These are phyloP conservation scores for Parascedosporium putredinis DNA, from an alignment of 2,329 filamentous ascomycete species.

Conservation along the genomic window DNA sequence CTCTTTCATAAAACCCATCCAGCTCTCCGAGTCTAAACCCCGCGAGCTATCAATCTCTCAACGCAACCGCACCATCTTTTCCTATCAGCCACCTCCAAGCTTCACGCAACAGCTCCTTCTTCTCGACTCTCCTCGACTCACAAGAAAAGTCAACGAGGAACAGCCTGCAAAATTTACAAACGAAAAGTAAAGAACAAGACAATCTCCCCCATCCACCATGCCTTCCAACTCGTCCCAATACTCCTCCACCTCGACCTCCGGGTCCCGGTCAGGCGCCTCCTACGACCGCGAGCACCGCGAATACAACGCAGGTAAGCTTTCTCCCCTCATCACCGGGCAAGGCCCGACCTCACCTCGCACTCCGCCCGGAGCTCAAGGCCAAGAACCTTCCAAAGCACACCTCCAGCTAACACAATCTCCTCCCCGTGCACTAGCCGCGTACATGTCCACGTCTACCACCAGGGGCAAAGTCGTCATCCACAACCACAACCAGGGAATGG, in stretches of 20 bases:
- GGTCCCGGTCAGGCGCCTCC: conserved; percentile 14
- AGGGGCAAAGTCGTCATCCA: conserved; percentile 19
- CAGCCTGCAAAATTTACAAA: no score
- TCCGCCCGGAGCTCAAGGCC: neutral
- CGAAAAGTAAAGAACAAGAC: no score
- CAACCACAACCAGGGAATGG: conserved; percentile 21
- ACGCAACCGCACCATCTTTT: no score
- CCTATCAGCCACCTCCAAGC: no score
- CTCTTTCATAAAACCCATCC: no score
- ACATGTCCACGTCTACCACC: conserved; percentile 15
- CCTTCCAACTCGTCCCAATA: conserved; percentile 19
- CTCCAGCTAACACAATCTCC: conserved; percentile 13
- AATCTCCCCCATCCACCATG: no score
- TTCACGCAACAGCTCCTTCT: no score
- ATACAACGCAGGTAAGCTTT: conserved; percentile 21
- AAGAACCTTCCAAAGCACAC: no score
- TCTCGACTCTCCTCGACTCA: no score
- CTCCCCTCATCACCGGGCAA: conserved; percentile 7
- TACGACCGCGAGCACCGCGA: conserved; percentile 19
- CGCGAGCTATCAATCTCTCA: no score
- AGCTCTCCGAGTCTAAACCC: no score
- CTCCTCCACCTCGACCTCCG: conserved; percentile 18
- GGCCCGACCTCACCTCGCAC: neutral
- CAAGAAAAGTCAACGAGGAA: no score
- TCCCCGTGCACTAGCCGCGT: conserved; percentile 17